A percentile compares a stretch with the other conserved stretches of the same genome.
Conservation (phyloP, 176 grass and related monocot species). For the Bromus sterilis region DNA sequence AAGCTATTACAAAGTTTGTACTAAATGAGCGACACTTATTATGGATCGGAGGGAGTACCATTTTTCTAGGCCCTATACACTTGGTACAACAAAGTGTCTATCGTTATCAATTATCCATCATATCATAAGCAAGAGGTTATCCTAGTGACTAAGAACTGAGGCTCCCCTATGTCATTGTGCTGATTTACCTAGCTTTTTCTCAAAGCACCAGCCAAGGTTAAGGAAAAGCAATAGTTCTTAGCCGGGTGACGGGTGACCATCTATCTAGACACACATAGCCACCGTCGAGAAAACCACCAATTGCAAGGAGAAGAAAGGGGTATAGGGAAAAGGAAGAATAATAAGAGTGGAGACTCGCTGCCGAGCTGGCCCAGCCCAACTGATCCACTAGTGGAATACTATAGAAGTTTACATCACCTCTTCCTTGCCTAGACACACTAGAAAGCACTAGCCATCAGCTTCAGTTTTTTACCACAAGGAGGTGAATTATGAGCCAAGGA, state of each 20-base stretch:
- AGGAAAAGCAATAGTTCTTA: not conserved
- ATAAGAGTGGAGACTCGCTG: not conserved
- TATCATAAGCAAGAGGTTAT: not conserved
- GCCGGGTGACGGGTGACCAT: not conserved
- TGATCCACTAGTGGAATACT: not conserved
- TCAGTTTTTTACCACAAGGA: not conserved
- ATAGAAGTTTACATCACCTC: not conserved
- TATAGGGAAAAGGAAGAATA: not conserved
- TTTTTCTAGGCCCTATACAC: not conserved
- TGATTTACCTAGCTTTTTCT: not conserved
- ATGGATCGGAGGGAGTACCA: too few species aligned
- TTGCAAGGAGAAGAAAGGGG: not conserved
- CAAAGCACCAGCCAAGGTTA: not conserved
- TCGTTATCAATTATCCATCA: not conserved
- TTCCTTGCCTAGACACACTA: not conserved
- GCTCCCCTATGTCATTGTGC: not conserved
- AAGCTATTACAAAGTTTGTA: too few species aligned
- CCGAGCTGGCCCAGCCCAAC: not conserved
- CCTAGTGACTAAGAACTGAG: not conserved
- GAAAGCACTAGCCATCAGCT: not conserved
- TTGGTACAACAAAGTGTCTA: not conserved
- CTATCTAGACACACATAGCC: not conserved
- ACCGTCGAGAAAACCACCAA: not conserved
- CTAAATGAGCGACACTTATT: too few species aligned
- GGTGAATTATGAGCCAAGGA: not conserved